Percentiles rank a stretch among this genome's conserved stretches.
Conservation (phyloP, 2,329 filamentous ascomycete species). For the Xylariales sp. region DNA sequence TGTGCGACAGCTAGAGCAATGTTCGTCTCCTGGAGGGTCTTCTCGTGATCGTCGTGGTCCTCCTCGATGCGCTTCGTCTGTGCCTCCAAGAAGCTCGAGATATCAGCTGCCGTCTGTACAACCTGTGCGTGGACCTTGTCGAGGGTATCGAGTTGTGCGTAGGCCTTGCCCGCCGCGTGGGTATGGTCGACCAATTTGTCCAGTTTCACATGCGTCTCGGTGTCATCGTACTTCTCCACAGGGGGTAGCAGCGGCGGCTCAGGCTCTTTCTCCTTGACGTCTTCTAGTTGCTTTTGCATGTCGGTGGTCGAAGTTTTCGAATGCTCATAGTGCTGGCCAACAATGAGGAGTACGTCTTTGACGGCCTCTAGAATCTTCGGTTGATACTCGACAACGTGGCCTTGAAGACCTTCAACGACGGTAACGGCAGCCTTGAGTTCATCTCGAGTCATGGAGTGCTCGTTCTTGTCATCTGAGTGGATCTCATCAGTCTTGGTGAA, state of each 20-base stretch:
- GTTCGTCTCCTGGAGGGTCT: constrained; percentile 71
- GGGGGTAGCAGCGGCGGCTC: constrained; percentile 54
- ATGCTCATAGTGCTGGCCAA: constrained; percentile 85
- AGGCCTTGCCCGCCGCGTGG: constrained; percentile 61
- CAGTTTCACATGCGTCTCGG: constrained; percentile 37
- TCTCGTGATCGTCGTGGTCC: constrained; percentile 74
- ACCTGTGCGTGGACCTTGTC: constrained; percentile 89
- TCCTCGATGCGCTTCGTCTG: constrained; percentile 72
- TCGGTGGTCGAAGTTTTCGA: constrained; percentile 61
- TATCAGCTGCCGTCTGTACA: constrained; percentile 74
- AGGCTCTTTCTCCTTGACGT: constrained; percentile 36
- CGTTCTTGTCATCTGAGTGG: constrained; percentile 66
- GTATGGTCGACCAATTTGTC: constrained; percentile 54
- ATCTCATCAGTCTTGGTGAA: constrained; percentile 70
- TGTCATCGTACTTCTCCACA: constrained; percentile 63
- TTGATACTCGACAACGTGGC: constrained; percentile 74
- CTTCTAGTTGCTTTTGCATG: constrained; percentile 56
- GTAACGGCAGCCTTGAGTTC: constrained; percentile 71
- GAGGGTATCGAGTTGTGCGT: constrained; percentile 73
- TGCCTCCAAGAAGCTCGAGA: constrained; percentile 73
- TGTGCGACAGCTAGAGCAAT: constrained; percentile 73
- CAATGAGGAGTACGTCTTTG: constrained; percentile 76
- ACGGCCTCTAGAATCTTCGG: constrained; percentile 84
- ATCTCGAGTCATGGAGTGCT: constrained; percentile 78
- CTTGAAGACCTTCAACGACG: constrained; percentile 71